Evolutionary conservation across 257 asterid species (phyloP), one percentile per base, ranked within the genome.

Genomic region (Solanum stenotomum): DNA sequence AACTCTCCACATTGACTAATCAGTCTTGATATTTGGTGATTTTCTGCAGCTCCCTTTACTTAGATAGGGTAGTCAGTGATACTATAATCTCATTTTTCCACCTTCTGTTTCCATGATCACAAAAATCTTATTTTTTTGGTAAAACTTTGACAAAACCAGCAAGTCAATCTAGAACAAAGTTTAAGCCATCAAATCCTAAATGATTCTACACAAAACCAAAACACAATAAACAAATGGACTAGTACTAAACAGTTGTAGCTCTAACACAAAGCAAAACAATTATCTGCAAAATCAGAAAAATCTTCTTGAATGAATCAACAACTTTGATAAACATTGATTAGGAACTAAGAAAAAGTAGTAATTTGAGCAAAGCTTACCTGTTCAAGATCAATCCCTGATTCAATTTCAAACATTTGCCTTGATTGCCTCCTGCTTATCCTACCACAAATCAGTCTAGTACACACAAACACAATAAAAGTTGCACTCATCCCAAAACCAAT

Each of bases 401-500:
- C 95, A 89, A 93, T 91, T 89, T 95, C 97, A 76, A 94, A 92
- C 98, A 93, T 94, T 87, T 94, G 95, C 16, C 92, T 76, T 34
- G 94, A 93, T 83, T 96, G 98, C 37, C 94, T 65, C 42, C 94
- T 91, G 27, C 98, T 94, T 27, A 95, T 91, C 91, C 98, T 92
- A 86, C 98, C 98, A 88, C 96, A 95, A 84, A 95, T 91, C 67
- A 96, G 92, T 72, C 99, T 92, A 33, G 98, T 93, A 91, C 98
- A 95, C 68, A 95, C 95, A 91, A 96, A 96, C 34, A 94, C 98
- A 70, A 96, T 96, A 93, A 96, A 96, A 74, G 98, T 95, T 8
- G 98, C 98, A 92, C 99, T 95, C 98, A 96, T 96, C 34, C 95
- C 98, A 90, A 96, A 95, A 74, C 99, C 99, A 85, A 96, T 93